A percentile compares a stretch with the other conserved stretches of the same genome.
phyloP scores from a whole-genome alignment of 257 asterid species.

The Solanum sitiens region DNA sequence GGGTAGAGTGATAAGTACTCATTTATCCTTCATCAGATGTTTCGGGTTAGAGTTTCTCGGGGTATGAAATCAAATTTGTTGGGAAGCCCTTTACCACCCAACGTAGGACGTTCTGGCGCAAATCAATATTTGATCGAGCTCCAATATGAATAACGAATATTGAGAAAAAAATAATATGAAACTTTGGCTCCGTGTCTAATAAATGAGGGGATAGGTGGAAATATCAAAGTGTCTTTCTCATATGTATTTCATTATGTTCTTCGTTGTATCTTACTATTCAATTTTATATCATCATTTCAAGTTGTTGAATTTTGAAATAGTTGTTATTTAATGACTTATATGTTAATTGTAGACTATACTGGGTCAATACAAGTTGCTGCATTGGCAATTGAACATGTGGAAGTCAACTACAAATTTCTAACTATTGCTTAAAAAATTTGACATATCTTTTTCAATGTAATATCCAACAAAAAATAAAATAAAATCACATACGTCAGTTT shows the following conservation, averaged over 20 bases:
- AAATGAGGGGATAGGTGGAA: neutral
- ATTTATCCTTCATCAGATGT: no score
- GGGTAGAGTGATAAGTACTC: no score
- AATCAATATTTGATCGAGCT: no score
- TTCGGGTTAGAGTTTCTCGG: fast-evolving
- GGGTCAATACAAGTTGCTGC: neutral
- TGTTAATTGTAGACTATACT: neutral
- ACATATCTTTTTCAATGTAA: neutral
- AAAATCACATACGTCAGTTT: neutral
- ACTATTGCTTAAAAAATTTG: neutral
- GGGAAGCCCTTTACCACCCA: fast-evolving
- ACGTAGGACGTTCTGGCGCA: fast-evolving
- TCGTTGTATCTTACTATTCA: neutral
- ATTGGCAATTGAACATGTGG: neutral
- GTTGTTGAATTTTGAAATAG: neutral
- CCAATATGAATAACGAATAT: no score
- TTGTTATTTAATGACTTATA: neutral
- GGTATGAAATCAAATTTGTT: no score
- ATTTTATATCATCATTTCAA: neutral
- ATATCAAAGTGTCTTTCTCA: neutral
- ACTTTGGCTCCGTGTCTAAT: neutral
- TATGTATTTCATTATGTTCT: neutral
- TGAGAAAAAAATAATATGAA: no score
- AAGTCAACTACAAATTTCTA: neutral
- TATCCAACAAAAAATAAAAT: neutral